Evolutionary conservation across 2,329 filamentous ascomycete species (phyloP), one percentile per base, ranked within the genome.

Genomic region (Curvularia spicifera): DNA sequence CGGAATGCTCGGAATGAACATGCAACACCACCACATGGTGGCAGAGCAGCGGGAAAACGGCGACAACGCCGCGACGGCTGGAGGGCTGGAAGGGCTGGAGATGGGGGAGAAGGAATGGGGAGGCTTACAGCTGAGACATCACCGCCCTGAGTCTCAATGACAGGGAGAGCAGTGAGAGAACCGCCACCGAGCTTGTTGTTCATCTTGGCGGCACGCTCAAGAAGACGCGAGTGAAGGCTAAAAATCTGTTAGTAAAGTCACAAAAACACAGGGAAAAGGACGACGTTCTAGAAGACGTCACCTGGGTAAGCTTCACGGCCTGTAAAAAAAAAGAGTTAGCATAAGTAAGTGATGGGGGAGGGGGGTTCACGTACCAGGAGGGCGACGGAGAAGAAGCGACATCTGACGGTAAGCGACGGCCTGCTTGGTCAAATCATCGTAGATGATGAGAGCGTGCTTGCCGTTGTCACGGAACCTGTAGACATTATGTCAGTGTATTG

Each of bases 201-300:
- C 89, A 99, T 92, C 91, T 99, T 99, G 84, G 95, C 95, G 64
- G 95, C 91, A 90, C 95, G 95, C 88, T 99, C 95, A 71, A 99
- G 88, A 64, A 99, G 91, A 90, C 95, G 93, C 74, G 95, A 71
- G 65, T 71, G 68, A 54, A 71, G 68, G 1, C n/a, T n/a, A n/a
- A n/a, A n/a, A n/a, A n/a, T n/a, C n/a, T n/a, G n/a, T n/a, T n/a
- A n/a, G n/a, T n/a, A n/a, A n/a, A n/a, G n/a, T n/a, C n/a, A n/a
- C n/a, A n/a, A n/a, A n/a, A n/a, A n/a, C n/a, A n/a, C n/a, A n/a
- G n/a, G n/a, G n/a, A n/a, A n/a, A n/a, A n/a, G n/a, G n/a, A n/a
- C n/a, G n/a, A n/a, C n/a, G n/a, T n/a, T n/a, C n/a, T 18, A 28
- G 26, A 28, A 28, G 2, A 70, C 67, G 56, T 98, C 94, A 87